phyloP scores from a whole-genome alignment of 2,329 filamentous ascomycete genomes.

The Alternaria gansuensis region DNA sequence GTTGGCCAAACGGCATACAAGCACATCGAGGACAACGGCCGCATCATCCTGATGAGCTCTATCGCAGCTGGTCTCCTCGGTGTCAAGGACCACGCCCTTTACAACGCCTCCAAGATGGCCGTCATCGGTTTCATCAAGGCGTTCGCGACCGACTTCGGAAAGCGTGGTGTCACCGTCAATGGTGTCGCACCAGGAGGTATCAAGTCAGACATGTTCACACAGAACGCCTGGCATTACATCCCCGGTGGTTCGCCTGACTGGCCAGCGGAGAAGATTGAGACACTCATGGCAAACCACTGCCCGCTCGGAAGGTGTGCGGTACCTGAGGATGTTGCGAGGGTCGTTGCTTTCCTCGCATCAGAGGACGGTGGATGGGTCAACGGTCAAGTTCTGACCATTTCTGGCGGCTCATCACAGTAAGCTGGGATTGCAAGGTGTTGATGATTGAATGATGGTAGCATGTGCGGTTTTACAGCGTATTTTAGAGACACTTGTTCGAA shows the following conservation, averaged over 20 bases:
- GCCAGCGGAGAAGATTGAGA: slow-evolving; percentile 61
- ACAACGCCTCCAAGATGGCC: slow-evolving; percentile 76
- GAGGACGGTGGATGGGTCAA: slow-evolving; percentile 55
- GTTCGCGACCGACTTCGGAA: slow-evolving; percentile 75
- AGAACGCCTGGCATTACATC: slow-evolving; percentile 66
- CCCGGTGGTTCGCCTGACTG: slow-evolving; percentile 60
- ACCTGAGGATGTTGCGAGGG: slow-evolving; percentile 57
- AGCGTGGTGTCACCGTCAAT: slow-evolving; percentile 74
- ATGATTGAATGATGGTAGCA: slow-evolving; percentile 1
- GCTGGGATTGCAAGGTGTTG: neutral
- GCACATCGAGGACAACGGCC: slow-evolving; percentile 73
- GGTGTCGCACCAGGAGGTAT: slow-evolving; percentile 76
- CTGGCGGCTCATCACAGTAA: slow-evolving; percentile 54
- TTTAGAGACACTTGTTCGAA: neutral
- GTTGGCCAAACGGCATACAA: slow-evolving; percentile 78
- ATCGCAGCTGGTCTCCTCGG: slow-evolving; percentile 74
- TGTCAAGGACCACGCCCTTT: slow-evolving; percentile 75
- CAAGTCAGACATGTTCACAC: slow-evolving; percentile 80
- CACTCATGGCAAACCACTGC: slow-evolving; percentile 60
- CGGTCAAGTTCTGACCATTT: slow-evolving; percentile 54
- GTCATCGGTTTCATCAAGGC: slow-evolving; percentile 76
- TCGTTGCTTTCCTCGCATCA: slow-evolving; percentile 53
- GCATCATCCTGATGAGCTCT: slow-evolving; percentile 77
- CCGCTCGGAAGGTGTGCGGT: slow-evolving; percentile 60
- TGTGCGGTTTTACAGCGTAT: slow-evolving; percentile 6